Conservation (phyloP, 352 stramenopile genomes). For the Phytophthora crassamura region DNA sequence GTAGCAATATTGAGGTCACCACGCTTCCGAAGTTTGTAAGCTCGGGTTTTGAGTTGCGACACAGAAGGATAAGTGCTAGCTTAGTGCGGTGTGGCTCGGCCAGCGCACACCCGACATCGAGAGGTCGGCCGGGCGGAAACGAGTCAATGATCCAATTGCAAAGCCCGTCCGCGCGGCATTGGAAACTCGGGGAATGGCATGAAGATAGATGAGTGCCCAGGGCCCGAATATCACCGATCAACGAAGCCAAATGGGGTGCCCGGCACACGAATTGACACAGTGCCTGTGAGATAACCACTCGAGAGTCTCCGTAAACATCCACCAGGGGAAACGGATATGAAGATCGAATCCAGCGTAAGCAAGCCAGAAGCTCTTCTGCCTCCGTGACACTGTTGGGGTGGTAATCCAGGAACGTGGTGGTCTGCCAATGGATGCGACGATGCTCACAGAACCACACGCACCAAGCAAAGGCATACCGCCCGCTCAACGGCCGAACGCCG, state of each 20-base stretch:
- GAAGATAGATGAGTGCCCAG: no score
- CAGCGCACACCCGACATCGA: not conserved
- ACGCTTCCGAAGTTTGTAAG: slow-evolving; percentile 2
- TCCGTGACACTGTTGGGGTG: no score
- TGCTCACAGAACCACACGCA: not conserved
- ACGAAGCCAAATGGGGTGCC: no score
- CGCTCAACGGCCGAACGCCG: not conserved
- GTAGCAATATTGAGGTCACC: slow-evolving; percentile 9
- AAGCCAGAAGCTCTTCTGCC: not conserved
- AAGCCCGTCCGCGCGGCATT: not conserved
- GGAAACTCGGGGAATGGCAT: no score
- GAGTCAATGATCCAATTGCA: slow-evolving; percentile 6
- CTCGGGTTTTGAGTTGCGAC: slow-evolving; percentile 3
- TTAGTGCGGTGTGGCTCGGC: no score
- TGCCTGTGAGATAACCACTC: not conserved
- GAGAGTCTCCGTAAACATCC: not conserved
- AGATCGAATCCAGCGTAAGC: not conserved
- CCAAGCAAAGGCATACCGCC: not conserved
- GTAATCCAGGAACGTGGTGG: no score
- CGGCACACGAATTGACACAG: not conserved
- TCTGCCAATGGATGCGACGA: no score
- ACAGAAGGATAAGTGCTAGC: no score
- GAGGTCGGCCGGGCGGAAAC: not conserved
- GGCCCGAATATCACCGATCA: no score
- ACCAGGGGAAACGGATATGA: not conserved